Conservation (phyloP, 495 filamentous ascomycete species). For the Cercophora sp. region DNA sequence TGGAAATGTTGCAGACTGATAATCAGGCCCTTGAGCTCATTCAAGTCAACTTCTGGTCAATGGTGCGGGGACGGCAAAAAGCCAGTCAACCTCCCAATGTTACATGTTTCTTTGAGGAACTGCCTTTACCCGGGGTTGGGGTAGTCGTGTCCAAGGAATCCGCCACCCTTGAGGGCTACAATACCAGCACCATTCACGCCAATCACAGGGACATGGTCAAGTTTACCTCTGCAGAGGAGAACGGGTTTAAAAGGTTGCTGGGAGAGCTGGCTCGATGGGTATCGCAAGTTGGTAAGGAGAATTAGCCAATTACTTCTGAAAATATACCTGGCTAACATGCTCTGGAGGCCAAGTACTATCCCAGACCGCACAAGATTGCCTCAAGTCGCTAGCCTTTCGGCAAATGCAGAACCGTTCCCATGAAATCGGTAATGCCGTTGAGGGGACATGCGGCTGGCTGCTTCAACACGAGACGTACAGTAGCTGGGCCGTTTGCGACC, state of each 20-base stretch:
- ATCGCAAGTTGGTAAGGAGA: slow-evolving; percentile 14
- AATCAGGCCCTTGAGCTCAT: slow-evolving; percentile 22
- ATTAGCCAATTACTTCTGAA: slow-evolving; percentile 5
- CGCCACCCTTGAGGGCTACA: slow-evolving; percentile 28
- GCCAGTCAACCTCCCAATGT: slow-evolving; percentile 21
- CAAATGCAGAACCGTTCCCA: not conserved
- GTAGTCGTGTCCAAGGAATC: slow-evolving; percentile 38
- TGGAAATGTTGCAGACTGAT: slow-evolving; percentile 15
- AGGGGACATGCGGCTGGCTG: slow-evolving; percentile 5
- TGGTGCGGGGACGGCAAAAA: slow-evolving; percentile 23
- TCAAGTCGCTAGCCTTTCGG: slow-evolving; percentile 15
- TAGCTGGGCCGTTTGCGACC: not conserved
- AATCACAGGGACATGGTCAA: slow-evolving; percentile 41
- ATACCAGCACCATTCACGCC: slow-evolving; percentile 29
- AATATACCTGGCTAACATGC: slow-evolving; percentile 8
- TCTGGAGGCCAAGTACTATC: slow-evolving; percentile 7
- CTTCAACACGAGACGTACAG: not conserved
- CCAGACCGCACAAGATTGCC: slow-evolving; percentile 10
- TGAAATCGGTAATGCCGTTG: not conserved
- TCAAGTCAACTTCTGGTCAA: slow-evolving; percentile 31
- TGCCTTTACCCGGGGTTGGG: slow-evolving; percentile 18
- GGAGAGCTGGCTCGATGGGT: slow-evolving; percentile 18
- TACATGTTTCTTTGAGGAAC: slow-evolving; percentile 31
- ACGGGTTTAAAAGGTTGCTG: slow-evolving; percentile 33
- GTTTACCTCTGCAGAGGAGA: slow-evolving; percentile 30